A percentile compares a stretch with the other conserved stretches of the same genome.
These are phyloP conservation scores for Pythium sukuiense DNA, from an alignment of 352 stramenopile species.

Conservation along the genomic window DNA sequence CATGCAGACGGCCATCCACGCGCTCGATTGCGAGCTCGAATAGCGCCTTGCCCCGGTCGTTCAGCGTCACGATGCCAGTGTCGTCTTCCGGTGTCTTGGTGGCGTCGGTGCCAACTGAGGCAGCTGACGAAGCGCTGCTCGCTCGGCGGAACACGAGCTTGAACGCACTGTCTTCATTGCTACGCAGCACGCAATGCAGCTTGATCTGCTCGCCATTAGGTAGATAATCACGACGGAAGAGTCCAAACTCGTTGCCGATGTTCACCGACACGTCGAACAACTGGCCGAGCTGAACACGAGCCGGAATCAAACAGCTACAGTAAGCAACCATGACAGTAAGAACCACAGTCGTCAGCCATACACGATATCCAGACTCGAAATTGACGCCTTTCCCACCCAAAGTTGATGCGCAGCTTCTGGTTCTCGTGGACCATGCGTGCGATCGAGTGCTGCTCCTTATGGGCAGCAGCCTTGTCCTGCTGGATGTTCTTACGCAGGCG, in stretches of 20 bases:
- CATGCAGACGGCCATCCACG: neutral
- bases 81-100: slow-evolving; percentile 14
- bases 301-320: slow-evolving; percentile 56
- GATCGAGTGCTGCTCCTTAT: slow-evolving; percentile 51
- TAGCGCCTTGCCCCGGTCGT: slow-evolving; percentile 58
- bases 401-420: slow-evolving; percentile 80
- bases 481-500: slow-evolving; percentile 57
- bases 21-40: slow-evolving; percentile 46
- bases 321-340: neutral
- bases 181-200: slow-evolving; percentile 50
- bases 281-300: slow-evolving; percentile 42
- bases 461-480: slow-evolving; percentile 51
- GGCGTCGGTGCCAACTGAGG: slow-evolving; percentile 13
- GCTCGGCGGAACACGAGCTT: slow-evolving; percentile 30
- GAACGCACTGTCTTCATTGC: slow-evolving; percentile 31
- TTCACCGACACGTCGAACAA: slow-evolving; percentile 72
- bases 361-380: neutral
- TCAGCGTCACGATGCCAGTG: slow-evolving; percentile 41
- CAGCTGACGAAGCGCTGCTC: slow-evolving; percentile 19
- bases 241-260: slow-evolving; percentile 81
- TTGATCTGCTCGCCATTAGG: slow-evolving; percentile 41
- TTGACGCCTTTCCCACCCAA: slow-evolving; percentile 41
- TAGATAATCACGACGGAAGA: slow-evolving; percentile 65
- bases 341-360: neutral
- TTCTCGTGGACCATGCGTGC: slow-evolving; percentile 78